These are phyloP conservation scores for Apium graveolens DNA, from an alignment of 129 eudicot genomes.

Conservation along the genomic window DNA sequence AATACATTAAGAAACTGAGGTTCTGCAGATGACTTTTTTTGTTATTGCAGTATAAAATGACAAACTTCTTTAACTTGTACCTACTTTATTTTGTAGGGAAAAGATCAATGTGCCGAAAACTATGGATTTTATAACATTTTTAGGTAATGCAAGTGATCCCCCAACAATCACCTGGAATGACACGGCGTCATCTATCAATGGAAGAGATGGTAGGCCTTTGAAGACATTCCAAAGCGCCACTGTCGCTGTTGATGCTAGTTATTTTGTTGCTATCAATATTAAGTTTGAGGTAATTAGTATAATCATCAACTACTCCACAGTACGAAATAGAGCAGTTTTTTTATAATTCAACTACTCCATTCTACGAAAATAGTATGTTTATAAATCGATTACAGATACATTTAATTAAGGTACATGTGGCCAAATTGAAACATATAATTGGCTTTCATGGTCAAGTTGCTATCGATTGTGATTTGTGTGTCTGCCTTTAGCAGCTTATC, in stretches of 20 bases:
- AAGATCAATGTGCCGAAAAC: slow-evolving; percentile 37
- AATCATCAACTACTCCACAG: background rate
- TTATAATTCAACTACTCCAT: background rate
- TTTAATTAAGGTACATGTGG: background rate
- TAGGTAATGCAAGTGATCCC: slow-evolving; percentile 34
- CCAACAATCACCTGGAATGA: slow-evolving; percentile 55
- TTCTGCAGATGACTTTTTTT: background rate
- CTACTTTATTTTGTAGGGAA: slow-evolving; percentile 30
- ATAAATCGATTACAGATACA: background rate
- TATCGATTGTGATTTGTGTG: no score
- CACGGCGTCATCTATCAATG: slow-evolving; percentile 36
- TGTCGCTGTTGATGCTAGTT: slow-evolving; percentile 46
- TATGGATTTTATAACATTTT: slow-evolving; percentile 32
- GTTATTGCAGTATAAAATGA: background rate
- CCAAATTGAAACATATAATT: background rate
- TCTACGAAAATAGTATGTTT: background rate
- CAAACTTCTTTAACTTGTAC: background rate
- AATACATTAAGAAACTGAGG: no score
- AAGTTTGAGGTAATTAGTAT: slow-evolving; percentile 35
- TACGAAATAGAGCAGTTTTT: background rate
- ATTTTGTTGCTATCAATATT: slow-evolving; percentile 44
- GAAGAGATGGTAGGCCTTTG: slow-evolving; percentile 27
- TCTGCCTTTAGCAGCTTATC: background rate
- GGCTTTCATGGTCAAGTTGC: background rate
- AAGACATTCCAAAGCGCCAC: slow-evolving; percentile 52